Evolutionary conservation across 805 yeast species (phyloP), one percentile per base, ranked within the genome.

Genomic region (Candida nitratophila): DNA sequence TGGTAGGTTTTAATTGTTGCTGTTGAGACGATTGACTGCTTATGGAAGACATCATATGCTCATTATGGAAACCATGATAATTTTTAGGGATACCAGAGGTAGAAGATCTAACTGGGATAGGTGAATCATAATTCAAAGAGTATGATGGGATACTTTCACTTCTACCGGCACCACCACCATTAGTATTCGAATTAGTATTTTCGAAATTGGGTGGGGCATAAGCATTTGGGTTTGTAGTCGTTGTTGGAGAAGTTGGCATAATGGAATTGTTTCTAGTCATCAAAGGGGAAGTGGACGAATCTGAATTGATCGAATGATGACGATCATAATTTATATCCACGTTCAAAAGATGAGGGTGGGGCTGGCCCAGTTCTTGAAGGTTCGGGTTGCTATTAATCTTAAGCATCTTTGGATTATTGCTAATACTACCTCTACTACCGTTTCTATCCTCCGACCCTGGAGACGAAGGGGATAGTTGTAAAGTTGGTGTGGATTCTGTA

Each of bases 181-280:
- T n/a, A 11, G 39, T 22, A 4, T 4, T 21, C n/a, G 31, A 21
- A 17, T n/a, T 7, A 7, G 38, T 20, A 19, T 20, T 6, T 12
- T n/a, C n/a, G n/a, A n/a, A n/a, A n/a, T n/a, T n/a, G n/a, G 27
- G 10, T 24, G 27, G 27, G 27, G 27, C 27, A n/a, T n/a, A n/a
- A n/a, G n/a, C 27, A 24, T 6, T 24, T 24, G 27, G 10, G 10
- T n/a, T 10, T 6, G 41, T 14, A 2, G 40, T 26, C 10, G 41
- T n/a, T 2, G 34, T 39, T 17, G 41, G 41, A n/a, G 40, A 37
- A 19, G 41, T 26, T 7, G 41, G 35, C 33, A 30, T n/a, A 4
- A 29, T 2, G 5, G 41, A 37, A 40, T 40, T 37, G n/a, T 37
- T 37, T 37, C 40, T 37, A 3, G 35, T 39, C 41, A 37, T 37